Evolutionary conservation across 495 filamentous ascomycete species (phyloP).

Genomic region (Podospora pseudocomata): DNA sequence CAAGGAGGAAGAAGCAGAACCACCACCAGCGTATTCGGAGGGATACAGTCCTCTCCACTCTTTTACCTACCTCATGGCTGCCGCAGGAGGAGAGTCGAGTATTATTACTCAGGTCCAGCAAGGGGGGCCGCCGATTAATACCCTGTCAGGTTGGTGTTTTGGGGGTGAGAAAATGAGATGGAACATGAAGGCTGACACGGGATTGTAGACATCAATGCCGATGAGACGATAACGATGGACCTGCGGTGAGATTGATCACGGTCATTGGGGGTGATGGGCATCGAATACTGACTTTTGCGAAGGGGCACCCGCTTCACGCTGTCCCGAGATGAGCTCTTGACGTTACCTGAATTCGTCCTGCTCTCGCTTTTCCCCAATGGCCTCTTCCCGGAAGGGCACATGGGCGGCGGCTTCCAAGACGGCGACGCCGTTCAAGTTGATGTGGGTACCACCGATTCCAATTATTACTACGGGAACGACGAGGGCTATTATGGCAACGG

Average conservation of each 20-base stretch:
- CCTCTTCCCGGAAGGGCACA: conserved; percentile 93
- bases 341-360: conserved; percentile 95
- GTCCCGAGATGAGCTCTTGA: conserved; percentile 90
- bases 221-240: conserved; percentile 94
- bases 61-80: conserved; percentile 97
- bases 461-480: neutral
- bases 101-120: conserved; percentile 99
- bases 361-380: conserved; percentile 98
- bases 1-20: conserved; percentile 78
- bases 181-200: neutral
- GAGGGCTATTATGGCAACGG: neutral
- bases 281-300: conserved; percentile 28
- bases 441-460: conserved; percentile 56
- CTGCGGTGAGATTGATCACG: conserved; percentile 61
- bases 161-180: conserved; percentile 11
- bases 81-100: conserved; percentile 92
- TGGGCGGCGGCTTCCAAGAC: conserved; percentile 83
- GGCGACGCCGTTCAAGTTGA: conserved; percentile 95
- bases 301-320: conserved; percentile 91
- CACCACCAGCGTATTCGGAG: conserved; percentile 94
- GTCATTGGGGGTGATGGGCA: neutral
- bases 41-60: conserved; percentile 85
- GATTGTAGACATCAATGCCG: conserved; percentile 69
- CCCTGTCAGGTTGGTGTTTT: conserved; percentile 68
- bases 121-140: conserved; percentile 81